phyloP scores from a whole-genome alignment of 352 stramenopile genomes.

The Phytophthora vignae region DNA sequence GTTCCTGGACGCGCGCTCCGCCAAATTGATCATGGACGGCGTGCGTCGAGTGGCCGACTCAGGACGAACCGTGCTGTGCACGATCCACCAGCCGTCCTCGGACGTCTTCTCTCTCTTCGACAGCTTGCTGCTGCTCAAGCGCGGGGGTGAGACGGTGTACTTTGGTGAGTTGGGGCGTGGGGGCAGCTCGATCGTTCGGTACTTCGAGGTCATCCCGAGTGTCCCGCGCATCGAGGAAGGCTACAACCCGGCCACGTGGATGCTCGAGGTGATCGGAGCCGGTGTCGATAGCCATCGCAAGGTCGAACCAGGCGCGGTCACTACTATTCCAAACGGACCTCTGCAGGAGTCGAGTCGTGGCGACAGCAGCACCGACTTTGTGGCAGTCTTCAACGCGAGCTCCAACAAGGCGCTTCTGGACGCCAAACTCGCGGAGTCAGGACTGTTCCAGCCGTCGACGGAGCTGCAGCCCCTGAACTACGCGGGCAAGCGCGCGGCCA shows the following conservation, averaged over 20 bases:
- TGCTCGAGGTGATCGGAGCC: slow-evolving; percentile 3
- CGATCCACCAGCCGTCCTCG: slow-evolving; percentile 6
- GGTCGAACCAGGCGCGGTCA: neutral
- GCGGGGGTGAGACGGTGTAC: slow-evolving; percentile 4
- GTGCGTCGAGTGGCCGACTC: slow-evolving; percentile 5
- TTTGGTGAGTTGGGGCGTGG: slow-evolving; percentile 1
- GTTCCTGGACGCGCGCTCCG: slow-evolving; percentile 4
- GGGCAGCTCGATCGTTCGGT: neutral
- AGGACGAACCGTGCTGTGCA: slow-evolving; percentile 6
- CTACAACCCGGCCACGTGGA: slow-evolving; percentile 6
- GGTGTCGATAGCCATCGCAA: neutral
- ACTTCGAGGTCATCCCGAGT: slow-evolving; percentile 2
- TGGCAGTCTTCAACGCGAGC: neutral
- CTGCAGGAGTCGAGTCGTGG: neutral
- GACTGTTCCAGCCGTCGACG: neutral
- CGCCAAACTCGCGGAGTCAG: neutral
- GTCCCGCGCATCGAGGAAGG: neutral
- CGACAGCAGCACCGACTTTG: neutral
- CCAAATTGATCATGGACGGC: slow-evolving; percentile 5
- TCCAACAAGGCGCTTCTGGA: slow-evolving; percentile 1
- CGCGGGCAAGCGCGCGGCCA: neutral
- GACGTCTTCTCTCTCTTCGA: slow-evolving; percentile 7
- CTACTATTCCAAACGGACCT: neutral
- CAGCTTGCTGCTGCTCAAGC: slow-evolving; percentile 4
- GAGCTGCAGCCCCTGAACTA: neutral